phyloP scores from a whole-genome alignment of 202 grass and related monocot species.

The Alloteropsis angusta region DNA sequence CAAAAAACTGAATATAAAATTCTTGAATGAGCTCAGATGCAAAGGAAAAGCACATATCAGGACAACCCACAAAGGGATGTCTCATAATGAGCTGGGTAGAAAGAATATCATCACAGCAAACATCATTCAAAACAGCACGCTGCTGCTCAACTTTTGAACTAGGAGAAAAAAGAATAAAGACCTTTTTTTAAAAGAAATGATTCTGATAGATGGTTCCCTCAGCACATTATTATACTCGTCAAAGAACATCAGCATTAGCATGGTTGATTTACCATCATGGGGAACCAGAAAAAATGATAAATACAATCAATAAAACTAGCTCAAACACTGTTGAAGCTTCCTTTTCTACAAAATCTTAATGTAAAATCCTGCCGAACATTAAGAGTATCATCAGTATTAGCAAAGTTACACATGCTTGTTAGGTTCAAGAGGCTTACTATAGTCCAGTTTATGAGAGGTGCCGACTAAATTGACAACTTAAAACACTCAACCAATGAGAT shows the following conservation, averaged over 20 bases:
- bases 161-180: background rate
- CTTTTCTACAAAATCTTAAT: background rate
- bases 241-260: slow-evolving; percentile 69
- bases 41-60: slow-evolving; percentile 40
- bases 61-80: slow-evolving; percentile 53
- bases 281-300: slow-evolving; percentile 15
- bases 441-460: no score
- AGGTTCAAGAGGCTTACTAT: background rate
- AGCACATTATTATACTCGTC: slow-evolving; percentile 42
- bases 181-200: background rate
- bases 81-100: slow-evolving; percentile 91
- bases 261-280: slow-evolving; percentile 72
- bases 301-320: background rate
- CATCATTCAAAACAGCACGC: background rate
- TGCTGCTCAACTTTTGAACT: background rate
- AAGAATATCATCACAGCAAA: slow-evolving; percentile 62
- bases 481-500: background rate
- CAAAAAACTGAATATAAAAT: background rate
- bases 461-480: background rate
- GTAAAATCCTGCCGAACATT: background rate
- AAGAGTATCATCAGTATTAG: background rate
- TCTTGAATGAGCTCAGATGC: slow-evolving; percentile 44
- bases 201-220: slow-evolving; percentile 31
- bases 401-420: background rate
- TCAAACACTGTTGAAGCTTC: background rate